Conservation (phyloP, 2,329 filamentous ascomycete species). For the Aspergillus nomiae region DNA sequence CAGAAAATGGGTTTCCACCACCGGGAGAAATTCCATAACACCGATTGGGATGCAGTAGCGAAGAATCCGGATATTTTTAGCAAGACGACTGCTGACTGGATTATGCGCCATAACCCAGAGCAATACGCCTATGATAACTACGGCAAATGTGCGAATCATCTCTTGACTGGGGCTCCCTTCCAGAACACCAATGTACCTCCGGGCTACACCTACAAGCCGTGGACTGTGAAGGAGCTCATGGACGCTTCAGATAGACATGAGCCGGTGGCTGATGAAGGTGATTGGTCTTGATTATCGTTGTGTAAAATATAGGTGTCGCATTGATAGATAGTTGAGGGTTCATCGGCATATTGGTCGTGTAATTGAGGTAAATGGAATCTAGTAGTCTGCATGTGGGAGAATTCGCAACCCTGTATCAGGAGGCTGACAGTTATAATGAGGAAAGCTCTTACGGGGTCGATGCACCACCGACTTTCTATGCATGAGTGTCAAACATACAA, state of each 20-base stretch:
- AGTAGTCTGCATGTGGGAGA: too few species aligned
- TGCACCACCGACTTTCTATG: too few species aligned
- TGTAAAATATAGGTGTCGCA: not conserved
- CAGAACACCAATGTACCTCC: slow-evolving; percentile 49
- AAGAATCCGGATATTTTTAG: slow-evolving; percentile 8
- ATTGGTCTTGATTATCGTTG: not conserved
- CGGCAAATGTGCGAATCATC: slow-evolving; percentile 5
- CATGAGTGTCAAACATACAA: too few species aligned
- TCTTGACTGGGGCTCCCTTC: slow-evolving; percentile 40
- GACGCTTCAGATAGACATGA: slow-evolving; percentile 13
- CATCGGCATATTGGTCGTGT: too few species aligned
- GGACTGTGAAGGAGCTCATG: slow-evolving; percentile 47
- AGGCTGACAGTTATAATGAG: too few species aligned
- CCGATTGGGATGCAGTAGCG: slow-evolving; percentile 13
- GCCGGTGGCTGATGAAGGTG: not conserved
- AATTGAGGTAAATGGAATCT: too few species aligned
- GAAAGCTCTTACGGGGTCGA: too few species aligned
- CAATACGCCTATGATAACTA: slow-evolving; percentile 18
- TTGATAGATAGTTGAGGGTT: too few species aligned
- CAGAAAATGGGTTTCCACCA: slow-evolving; percentile 51
- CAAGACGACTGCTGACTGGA: slow-evolving; percentile 8
- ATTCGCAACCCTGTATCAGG: too few species aligned
- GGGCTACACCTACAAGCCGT: slow-evolving; percentile 44
- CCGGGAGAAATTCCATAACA: slow-evolving; percentile 30
- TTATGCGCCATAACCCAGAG: slow-evolving; percentile 17